These are phyloP conservation scores for Hanseniaspora opuntiae DNA, from an alignment of 805 yeast genomes.

Conservation along the genomic window DNA sequence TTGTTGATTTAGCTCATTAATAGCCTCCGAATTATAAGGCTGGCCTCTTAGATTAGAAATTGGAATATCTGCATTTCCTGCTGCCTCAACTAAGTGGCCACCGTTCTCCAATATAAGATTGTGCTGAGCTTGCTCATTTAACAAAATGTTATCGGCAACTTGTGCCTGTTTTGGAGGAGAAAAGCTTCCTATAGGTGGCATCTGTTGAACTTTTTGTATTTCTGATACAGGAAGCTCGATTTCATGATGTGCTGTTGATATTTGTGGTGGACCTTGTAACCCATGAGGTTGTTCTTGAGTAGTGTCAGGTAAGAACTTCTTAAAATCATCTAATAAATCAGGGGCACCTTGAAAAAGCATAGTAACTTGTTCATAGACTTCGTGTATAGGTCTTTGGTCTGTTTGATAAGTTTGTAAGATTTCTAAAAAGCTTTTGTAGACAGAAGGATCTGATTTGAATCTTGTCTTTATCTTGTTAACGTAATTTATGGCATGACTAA, in stretches of 20 bases:
- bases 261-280: slow-evolving; percentile 9
- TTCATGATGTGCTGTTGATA: slow-evolving; percentile 13
- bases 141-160: slow-evolving; percentile 16
- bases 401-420: slow-evolving; percentile 92
- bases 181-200: slow-evolving; percentile 29
- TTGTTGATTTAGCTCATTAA: slow-evolving; percentile 19
- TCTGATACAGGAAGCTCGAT: slow-evolving; percentile 16
- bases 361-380: slow-evolving; percentile 89
- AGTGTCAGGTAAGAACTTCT: slow-evolving; percentile 80
- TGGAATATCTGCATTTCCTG: slow-evolving; percentile 23
- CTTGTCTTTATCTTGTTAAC: slow-evolving; percentile 93
- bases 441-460: slow-evolving; percentile 86
- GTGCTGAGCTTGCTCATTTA: slow-evolving; percentile 26
- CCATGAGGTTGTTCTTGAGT: slow-evolving; percentile 14
- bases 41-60: slow-evolving; percentile 28
- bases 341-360: slow-evolving; percentile 83
- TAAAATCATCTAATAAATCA: slow-evolving; percentile 85
- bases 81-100: slow-evolving; percentile 7
- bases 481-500: slow-evolving; percentile 90
- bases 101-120: slow-evolving; percentile 1
- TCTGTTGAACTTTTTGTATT: slow-evolving; percentile 16
- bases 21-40: slow-evolving; percentile 20
- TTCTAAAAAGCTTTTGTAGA: slow-evolving; percentile 86
- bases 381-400: slow-evolving; percentile 88
- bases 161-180: slow-evolving; percentile 25